These are phyloP conservation scores for Luffa aegyptiaca DNA, from an alignment of 306 rosid species.

Conservation along the genomic window DNA sequence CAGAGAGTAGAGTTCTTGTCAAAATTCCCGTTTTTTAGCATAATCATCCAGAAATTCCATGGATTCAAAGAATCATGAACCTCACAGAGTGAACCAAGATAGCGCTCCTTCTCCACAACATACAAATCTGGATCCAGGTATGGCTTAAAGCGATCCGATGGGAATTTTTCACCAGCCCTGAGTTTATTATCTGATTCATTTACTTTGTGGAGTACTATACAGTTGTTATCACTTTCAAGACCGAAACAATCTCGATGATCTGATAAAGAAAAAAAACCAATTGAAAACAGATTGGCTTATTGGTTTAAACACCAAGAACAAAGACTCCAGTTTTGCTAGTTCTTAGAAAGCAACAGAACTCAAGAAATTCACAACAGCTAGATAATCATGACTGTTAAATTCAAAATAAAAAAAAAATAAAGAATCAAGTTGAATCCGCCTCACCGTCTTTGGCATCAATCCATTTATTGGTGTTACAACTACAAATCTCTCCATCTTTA, in stretches of 20 bases:
- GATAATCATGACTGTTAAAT: not conserved
- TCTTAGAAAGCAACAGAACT: not conserved
- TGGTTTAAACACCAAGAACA: not conserved
- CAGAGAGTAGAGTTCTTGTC: constrained; percentile 43
- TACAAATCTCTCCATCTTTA: too few relatives aligned
- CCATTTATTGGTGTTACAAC: too few relatives aligned
- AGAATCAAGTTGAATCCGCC: too few relatives aligned
- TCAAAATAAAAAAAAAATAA: too few relatives aligned
- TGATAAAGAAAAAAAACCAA: not conserved
- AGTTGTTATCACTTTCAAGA: not conserved
- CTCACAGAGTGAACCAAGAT: constrained; percentile 37
- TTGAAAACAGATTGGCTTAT: not conserved
- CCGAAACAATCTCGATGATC: not conserved
- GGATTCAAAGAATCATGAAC: constrained; percentile 21
- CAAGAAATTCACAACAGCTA: not conserved
- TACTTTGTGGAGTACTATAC: not conserved
- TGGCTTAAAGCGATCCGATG: not conserved
- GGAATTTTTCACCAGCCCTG: not conserved
- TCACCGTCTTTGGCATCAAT: too few relatives aligned
- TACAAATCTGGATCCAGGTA: constrained; percentile 22
- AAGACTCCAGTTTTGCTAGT: not conserved
- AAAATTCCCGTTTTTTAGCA: constrained; percentile 50
- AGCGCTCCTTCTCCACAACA: constrained; percentile 38
- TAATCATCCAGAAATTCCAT: constrained; percentile 58
- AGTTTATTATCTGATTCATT: not conserved